Evolutionary conservation across 441 rosid genomes (phyloP).

Genomic region (Pelargonium australe): DNA sequence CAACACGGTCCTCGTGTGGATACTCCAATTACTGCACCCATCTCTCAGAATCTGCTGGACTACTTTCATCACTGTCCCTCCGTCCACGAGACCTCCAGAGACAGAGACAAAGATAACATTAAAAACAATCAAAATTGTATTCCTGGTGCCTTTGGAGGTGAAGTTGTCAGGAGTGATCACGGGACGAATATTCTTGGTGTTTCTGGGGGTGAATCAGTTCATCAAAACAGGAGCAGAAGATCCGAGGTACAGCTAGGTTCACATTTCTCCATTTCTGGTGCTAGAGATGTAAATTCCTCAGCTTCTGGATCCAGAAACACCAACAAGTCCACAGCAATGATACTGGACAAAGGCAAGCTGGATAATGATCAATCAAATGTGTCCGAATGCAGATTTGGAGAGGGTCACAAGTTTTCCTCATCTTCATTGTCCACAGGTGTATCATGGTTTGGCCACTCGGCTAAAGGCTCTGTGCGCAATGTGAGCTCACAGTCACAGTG

Average conservation of each 20-base stretch:
- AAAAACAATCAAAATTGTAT: conserved; percentile 4
- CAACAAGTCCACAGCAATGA: neutral
- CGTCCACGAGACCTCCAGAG: conserved; percentile 5
- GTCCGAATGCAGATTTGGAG: too few relatives aligned
- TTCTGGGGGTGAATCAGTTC: neutral
- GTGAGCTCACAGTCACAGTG: too few relatives aligned
- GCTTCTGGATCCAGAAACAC: conserved; percentile 1
- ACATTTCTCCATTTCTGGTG: conserved; percentile 1
- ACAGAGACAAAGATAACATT: conserved; percentile 5
- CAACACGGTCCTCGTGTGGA: neutral
- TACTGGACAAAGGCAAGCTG: neutral
- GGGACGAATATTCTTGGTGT: too few relatives aligned
- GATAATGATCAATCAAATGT: conserved; percentile 3
- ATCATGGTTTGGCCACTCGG: conserved; percentile 16
- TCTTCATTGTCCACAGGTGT: conserved; percentile 3
- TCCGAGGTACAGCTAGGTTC: conserved; percentile 9
- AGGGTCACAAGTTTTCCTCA: too few relatives aligned
- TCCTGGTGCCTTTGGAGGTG: neutral
- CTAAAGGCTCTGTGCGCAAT: neutral
- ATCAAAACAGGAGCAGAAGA: neutral
- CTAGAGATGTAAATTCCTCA: conserved; percentile 13
- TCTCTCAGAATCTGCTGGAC: conserved; percentile 7
- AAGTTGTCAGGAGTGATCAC: too few relatives aligned
- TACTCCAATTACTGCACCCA: neutral
- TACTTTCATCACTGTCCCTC: conserved; percentile 8